Evolutionary conservation across 768 basidiomycete genomes (phyloP).

Genomic region (Xerocomus brunneocitrinus): DNA sequence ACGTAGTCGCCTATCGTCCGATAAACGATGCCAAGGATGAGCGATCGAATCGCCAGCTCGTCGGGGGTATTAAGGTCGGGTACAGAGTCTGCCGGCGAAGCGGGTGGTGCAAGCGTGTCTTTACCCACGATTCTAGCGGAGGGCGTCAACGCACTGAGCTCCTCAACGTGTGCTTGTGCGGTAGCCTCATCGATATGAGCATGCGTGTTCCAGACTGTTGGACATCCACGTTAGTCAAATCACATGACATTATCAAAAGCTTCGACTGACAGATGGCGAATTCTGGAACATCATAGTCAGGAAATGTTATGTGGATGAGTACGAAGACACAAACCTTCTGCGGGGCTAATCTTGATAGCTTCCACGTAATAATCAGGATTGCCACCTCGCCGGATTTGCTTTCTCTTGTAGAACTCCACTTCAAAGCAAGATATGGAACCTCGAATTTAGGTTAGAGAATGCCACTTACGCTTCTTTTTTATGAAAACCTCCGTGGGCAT

Average conservation of each 20-base stretch:
- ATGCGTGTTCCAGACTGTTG: conserved; percentile 75
- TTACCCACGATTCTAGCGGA: conserved; percentile 31
- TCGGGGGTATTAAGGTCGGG: conserved; percentile 62
- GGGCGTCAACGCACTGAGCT: conserved; percentile 49
- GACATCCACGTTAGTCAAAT: conserved; percentile 2
- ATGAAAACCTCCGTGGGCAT: conserved; percentile 75
- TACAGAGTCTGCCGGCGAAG: not conserved
- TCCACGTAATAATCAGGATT: conserved; percentile 48
- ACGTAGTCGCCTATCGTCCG: conserved; percentile 49
- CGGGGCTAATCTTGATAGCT: conserved; percentile 59
- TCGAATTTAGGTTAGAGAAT: not conserved
- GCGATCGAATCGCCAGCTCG: conserved; percentile 62
- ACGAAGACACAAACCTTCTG: conserved; percentile 51
- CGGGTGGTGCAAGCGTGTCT: conserved; percentile 14
- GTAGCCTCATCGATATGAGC: conserved; percentile 50
- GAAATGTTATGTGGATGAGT: not conserved
- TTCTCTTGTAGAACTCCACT: conserved; percentile 76
- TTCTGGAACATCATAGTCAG: conserved; percentile 38
- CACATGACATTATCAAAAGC: not conserved
- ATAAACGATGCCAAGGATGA: conserved; percentile 65
- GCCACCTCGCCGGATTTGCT: conserved; percentile 53
- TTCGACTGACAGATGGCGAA: conserved; percentile 60
- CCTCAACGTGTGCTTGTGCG: conserved; percentile 57
- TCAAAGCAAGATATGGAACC: not conserved
- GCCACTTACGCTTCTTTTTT: conserved; percentile 62